Evolutionary conservation across 2,329 filamentous ascomycete genomes (phyloP).

Genomic region (Cercospora citrullina): DNA sequence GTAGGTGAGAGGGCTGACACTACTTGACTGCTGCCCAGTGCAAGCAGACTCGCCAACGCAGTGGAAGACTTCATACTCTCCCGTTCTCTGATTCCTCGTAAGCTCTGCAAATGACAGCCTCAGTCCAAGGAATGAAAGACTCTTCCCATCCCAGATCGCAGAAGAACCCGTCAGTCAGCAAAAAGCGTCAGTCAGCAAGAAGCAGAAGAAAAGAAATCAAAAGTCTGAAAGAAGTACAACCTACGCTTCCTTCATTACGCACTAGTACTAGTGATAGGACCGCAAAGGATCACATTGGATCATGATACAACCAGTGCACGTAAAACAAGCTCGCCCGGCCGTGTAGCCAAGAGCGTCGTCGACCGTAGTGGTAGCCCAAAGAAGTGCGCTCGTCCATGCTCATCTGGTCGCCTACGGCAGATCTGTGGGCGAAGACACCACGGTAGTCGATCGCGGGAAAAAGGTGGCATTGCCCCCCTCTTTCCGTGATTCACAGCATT

Average conservation of each 20-base stretch:
- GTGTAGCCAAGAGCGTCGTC: not conserved
- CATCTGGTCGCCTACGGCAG: slow-evolving; percentile 1
- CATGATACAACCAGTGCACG: not conserved
- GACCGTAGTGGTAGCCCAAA: not conserved
- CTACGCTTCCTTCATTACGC: not conserved
- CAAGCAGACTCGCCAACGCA: not conserved
- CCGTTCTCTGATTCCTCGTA: not conserved
- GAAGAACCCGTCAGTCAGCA: not conserved
- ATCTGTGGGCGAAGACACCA: slow-evolving; percentile 2
- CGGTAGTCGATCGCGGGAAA: not conserved
- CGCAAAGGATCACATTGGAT: not conserved
- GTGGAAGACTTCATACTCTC: not conserved
- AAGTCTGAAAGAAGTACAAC: not conserved
- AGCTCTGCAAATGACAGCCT: not conserved
- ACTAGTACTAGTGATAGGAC: not conserved
- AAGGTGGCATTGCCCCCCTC: not conserved
- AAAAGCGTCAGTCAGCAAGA: not conserved
- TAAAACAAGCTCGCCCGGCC: not conserved
- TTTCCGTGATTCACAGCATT: not conserved
- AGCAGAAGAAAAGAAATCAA: not conserved
- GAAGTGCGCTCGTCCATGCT: not conserved
- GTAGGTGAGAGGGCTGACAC: slow-evolving; percentile 40
- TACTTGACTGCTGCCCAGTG: not conserved
- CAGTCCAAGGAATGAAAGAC: not conserved
- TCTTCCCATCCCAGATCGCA: not conserved